Evolutionary conservation across 305 asterid genomes (phyloP).

Genomic region (Fraxinus baroniana): DNA sequence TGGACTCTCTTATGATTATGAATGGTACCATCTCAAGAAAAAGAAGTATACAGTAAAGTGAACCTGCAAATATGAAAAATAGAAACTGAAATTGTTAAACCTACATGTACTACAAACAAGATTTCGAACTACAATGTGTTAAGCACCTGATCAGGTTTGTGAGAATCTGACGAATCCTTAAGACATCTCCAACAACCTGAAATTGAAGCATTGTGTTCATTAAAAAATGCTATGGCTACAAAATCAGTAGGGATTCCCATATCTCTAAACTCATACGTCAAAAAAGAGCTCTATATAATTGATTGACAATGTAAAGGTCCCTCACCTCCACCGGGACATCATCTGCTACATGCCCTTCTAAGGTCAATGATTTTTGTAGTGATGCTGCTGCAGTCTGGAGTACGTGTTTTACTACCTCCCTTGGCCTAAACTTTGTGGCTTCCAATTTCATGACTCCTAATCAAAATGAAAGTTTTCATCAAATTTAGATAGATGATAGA

Average conservation of each 20-base stretch:
- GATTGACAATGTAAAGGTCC: slow-evolving; percentile 1
- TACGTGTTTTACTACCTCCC: slow-evolving; percentile 92
- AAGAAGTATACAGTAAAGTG: not conserved
- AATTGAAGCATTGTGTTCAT: slow-evolving; percentile 9
- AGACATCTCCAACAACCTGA: slow-evolving; percentile 86
- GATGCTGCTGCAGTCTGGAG: slow-evolving; percentile 94
- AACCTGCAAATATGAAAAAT: not conserved
- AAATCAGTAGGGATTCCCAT: not conserved
- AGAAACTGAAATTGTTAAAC: not conserved
- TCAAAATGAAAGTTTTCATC: slow-evolving; percentile 3
- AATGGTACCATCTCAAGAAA: not conserved
- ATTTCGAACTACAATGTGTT: not conserved
- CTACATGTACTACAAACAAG: not conserved
- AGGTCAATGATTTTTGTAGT: slow-evolving; percentile 62
- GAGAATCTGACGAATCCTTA: slow-evolving; percentile 89
- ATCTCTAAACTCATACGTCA: not conserved
- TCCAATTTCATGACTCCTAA: slow-evolving; percentile 90
- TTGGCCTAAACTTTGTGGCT: slow-evolving; percentile 85
- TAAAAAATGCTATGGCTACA: not conserved
- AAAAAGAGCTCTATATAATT: not conserved
- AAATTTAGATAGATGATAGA: not conserved
- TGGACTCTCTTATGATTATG: not conserved
- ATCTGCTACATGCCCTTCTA: slow-evolving; percentile 79
- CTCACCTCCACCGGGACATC: slow-evolving; percentile 90
- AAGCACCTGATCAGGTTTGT: slow-evolving; percentile 85